These are phyloP conservation scores for Aegilops sharonensis DNA, from an alignment of 176 grass and related monocot genomes.

Conservation along the genomic window DNA sequence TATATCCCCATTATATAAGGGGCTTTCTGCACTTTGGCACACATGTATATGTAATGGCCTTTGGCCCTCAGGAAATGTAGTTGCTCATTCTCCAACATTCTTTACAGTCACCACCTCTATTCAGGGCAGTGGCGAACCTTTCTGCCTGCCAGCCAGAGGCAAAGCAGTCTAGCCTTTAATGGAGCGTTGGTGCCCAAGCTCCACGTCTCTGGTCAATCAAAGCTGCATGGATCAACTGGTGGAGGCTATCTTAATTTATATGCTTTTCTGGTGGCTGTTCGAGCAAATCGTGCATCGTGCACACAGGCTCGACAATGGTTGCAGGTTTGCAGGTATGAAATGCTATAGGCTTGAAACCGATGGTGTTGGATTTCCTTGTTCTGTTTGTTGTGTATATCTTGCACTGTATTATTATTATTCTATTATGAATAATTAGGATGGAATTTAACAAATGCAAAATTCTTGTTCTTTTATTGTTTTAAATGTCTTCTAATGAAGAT, in stretches of 20 bases:
- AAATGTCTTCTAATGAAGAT: neutral
- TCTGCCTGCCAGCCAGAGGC: too few species aligned
- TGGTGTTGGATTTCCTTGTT: neutral
- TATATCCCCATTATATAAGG: too few species aligned
- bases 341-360: neutral
- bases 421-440: neutral
- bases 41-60: too few species aligned
- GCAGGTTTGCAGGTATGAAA: neutral
- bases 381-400: neutral
- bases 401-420: neutral
- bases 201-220: neutral
- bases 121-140: too few species aligned
- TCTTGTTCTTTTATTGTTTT: neutral
- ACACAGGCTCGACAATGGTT: neutral
- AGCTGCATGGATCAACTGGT: neutral
- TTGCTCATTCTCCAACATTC: too few species aligned
- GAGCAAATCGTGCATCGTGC: neutral
- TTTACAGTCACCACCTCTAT: too few species aligned
- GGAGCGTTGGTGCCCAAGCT: too few species aligned
- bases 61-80: too few species aligned
- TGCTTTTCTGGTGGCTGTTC: neutral
- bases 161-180: too few species aligned
- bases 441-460: neutral
- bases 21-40: too few species aligned
- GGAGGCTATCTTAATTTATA: neutral